Conservation (phyloP, 768 basidiomycete genomes). For the Hericium erinaceus region DNA sequence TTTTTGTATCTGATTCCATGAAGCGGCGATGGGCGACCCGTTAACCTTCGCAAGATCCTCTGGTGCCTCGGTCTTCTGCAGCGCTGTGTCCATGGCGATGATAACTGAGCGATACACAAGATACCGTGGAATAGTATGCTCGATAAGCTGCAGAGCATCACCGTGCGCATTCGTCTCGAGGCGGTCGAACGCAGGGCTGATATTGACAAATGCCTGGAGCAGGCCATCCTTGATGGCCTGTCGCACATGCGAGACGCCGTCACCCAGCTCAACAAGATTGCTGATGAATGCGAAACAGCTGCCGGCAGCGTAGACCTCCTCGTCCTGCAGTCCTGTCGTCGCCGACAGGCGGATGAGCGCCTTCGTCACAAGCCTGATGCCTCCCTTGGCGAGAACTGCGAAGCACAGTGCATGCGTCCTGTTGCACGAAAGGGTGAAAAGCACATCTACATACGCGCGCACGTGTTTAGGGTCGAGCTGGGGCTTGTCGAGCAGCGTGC, state of each 20-base stretch:
- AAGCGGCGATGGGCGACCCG: not conserved
- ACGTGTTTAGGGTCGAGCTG: constrained; percentile 13
- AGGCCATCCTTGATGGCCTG: constrained; percentile 26
- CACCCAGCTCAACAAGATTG: constrained; percentile 28
- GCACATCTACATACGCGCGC: constrained; percentile 22
- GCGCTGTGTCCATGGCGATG: not conserved
- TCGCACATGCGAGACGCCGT: constrained; percentile 28
- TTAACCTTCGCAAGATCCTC: not conserved
- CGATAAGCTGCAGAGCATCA: not conserved
- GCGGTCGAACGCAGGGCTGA: constrained; percentile 19
- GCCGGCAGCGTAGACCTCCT: constrained; percentile 18
- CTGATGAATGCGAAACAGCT: constrained; percentile 22
- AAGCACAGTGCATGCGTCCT: constrained; percentile 23
- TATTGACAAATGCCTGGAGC: constrained; percentile 21
- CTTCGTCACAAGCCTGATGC: constrained; percentile 20
- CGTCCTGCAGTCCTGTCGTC: constrained; percentile 15
- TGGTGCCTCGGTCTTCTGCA: not conserved
- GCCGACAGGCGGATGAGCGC: constrained; percentile 21
- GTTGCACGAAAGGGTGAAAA: constrained; percentile 20
- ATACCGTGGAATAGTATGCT: not conserved
- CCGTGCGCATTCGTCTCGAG: constrained; percentile 21
- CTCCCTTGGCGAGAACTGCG: constrained; percentile 23
- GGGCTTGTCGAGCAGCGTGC: constrained; percentile 14
- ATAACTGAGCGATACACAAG: not conserved
- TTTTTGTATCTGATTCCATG: not conserved